Evolutionary conservation across 768 basidiomycete species (phyloP).

Genomic region (Ramaria sp.): DNA sequence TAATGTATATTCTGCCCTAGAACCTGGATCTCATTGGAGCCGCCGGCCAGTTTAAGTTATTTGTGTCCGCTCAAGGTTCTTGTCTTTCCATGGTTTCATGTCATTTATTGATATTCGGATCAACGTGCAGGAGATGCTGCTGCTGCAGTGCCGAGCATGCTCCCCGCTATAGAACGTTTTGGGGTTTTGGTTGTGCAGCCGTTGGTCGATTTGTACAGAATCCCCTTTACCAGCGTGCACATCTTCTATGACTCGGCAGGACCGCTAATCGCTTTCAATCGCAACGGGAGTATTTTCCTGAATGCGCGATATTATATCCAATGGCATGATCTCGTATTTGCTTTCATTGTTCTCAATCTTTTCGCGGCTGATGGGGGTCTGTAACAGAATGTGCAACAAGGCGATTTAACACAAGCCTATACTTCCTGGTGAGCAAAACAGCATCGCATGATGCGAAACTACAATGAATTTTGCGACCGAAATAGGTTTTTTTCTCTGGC

Average conservation of each 20-base stretch:
- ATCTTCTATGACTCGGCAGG: conserved; percentile 80
- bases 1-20: conserved; percentile 22
- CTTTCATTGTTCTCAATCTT: not conserved
- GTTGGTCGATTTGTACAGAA: conserved; percentile 58
- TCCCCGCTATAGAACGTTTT: conserved; percentile 58
- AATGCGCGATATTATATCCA: conserved; percentile 79
- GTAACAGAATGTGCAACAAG: conserved; percentile 50
- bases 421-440: conserved; percentile 56
- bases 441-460: not conserved
- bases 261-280: conserved; percentile 86
- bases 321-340: conserved; percentile 60
- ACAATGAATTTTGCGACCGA: not conserved
- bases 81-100: not conserved
- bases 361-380: conserved; percentile 32
- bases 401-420: conserved; percentile 48
- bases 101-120: conserved; percentile 7
- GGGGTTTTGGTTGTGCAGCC: conserved; percentile 41
- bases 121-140: conserved; percentile 38
- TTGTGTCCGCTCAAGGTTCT: conserved; percentile 45
- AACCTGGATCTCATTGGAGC: conserved; percentile 55
- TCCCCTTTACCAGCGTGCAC: conserved; percentile 65
- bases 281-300: conserved; percentile 77
- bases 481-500: conserved; percentile 82
- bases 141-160: conserved; percentile 39
- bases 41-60: conserved; percentile 54